These are phyloP conservation scores for Sugiyamaella marilandica DNA, from an alignment of 805 yeast genomes.

Conservation along the genomic window DNA sequence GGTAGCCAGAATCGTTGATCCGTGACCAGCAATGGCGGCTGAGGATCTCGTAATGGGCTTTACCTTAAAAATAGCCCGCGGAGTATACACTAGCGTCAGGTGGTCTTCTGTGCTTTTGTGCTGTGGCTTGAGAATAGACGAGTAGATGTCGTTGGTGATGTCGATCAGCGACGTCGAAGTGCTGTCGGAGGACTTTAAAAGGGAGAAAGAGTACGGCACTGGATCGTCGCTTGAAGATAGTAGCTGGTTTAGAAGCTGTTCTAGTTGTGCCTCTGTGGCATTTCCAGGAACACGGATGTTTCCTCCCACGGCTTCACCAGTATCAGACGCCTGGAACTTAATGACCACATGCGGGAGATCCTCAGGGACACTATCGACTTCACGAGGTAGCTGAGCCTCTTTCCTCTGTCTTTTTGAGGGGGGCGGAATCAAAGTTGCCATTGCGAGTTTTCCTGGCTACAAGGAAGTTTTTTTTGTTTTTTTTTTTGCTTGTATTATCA, in stretches of 20 bases:
- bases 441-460: conserved; percentile 26
- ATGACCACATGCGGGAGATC: conserved; percentile 85
- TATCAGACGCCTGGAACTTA: conserved; percentile 87
- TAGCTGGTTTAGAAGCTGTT: conserved; percentile 77
- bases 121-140: conserved; percentile 81
- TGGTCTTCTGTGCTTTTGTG: conserved; percentile 88
- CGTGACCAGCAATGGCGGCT: conserved; percentile 93
- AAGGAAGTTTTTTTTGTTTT: neutral
- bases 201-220: conserved; percentile 81
- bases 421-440: conserved; percentile 95
- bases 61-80: conserved; percentile 92
- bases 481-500: neutral
- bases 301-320: conserved; percentile 82
- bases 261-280: conserved; percentile 78
- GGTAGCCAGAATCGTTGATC: conserved; percentile 85
- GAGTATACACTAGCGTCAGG: conserved; percentile 84
- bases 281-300: conserved; percentile 88
- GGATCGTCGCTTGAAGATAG: conserved; percentile 66
- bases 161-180: conserved; percentile 50
- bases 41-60: conserved; percentile 85
- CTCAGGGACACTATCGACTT: conserved; percentile 64
- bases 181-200: conserved; percentile 41
- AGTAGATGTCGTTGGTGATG: conserved; percentile 69
- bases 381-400: conserved; percentile 76
- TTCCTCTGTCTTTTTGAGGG: conserved; percentile 83